These are phyloP conservation scores for Candida sakaeoensis DNA, from an alignment of 805 yeast genomes.

Conservation along the genomic window DNA sequence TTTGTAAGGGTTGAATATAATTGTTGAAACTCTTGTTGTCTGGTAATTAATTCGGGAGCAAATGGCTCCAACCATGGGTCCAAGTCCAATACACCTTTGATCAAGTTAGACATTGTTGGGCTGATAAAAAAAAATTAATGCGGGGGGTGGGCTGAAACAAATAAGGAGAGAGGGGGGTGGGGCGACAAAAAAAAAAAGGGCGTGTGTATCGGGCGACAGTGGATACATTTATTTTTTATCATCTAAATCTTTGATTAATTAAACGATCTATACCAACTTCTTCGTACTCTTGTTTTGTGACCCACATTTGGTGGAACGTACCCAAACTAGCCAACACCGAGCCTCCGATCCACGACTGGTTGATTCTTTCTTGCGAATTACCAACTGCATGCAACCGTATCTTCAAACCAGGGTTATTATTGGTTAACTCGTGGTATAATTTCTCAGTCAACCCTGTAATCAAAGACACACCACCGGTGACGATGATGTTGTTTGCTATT, in stretches of 20 bases:
- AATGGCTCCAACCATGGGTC: constrained; percentile 90
- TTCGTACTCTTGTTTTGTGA: constrained; percentile 78
- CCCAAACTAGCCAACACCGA: constrained; percentile 84
- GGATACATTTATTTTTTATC: constrained; percentile 1
- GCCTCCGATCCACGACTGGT: constrained; percentile 90
- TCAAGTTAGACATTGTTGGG: constrained; percentile 10
- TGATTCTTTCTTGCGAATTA: constrained; percentile 68
- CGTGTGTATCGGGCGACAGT: neutral
- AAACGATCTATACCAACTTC: constrained; percentile 85
- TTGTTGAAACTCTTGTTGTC: constrained; percentile 62
- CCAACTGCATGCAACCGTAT: constrained; percentile 82
- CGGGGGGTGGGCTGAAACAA: neutral
- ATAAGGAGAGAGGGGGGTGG: neutral
- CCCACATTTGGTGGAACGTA: constrained; percentile 95
- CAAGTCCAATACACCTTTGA: constrained; percentile 59
- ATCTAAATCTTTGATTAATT: constrained; percentile 79
- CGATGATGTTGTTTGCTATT: constrained; percentile 80
- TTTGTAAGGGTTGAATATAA: constrained; percentile 56
- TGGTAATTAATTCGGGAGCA: constrained; percentile 59
- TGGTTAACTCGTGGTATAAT: constrained; percentile 64
- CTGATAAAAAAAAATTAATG: neutral
- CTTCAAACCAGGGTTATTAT: constrained; percentile 77
- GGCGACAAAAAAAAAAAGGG: neutral
- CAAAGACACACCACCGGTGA: constrained; percentile 81
- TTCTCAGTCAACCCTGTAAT: constrained; percentile 81